Percentiles rank a stretch among this genome's conserved stretches.
Conservation (phyloP, 495 filamentous ascomycete species). For the Neurospora pannonica region DNA sequence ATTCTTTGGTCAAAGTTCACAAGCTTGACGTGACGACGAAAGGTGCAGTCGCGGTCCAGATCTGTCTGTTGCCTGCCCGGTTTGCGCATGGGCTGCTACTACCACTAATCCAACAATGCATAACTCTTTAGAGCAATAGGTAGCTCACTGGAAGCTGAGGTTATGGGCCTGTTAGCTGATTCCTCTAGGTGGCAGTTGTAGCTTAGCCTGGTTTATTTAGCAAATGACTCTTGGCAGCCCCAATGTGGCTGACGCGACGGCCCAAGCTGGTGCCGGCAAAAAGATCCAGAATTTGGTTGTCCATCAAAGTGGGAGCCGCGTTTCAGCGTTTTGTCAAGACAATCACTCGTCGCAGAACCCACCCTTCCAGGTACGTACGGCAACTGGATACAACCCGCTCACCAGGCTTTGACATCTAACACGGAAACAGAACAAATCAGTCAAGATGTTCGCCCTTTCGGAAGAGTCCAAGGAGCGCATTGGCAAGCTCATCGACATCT, state of each 20-base stretch:
- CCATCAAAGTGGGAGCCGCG: neutral
- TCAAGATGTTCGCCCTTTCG: conserved; percentile 75
- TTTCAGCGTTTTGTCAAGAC: neutral
- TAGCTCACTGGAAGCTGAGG: rapidly evolving
- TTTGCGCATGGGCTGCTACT: neutral
- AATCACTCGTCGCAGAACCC: neutral
- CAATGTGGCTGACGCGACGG: neutral
- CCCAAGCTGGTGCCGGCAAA: neutral
- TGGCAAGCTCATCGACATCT: conserved; percentile 86
- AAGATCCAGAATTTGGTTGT: neutral
- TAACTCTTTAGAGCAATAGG: neutral
- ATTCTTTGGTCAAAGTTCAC: neutral
- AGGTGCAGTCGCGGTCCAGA: neutral
- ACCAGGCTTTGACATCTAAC: neutral
- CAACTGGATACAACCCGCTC: neutral
- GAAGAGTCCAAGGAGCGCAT: conserved; percentile 99
- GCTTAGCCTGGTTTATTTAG: neutral
- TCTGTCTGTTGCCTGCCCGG: neutral
- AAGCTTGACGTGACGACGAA: neutral
- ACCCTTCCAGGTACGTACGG: neutral
- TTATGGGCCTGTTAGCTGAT: neutral
- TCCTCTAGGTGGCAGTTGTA: neutral
- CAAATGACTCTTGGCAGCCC: neutral
- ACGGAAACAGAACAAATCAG: neutral
- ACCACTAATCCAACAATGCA: neutral